These are phyloP conservation scores for Gynandropsis gynandra DNA, from an alignment of 345 rosid species.

Conservation along the genomic window DNA sequence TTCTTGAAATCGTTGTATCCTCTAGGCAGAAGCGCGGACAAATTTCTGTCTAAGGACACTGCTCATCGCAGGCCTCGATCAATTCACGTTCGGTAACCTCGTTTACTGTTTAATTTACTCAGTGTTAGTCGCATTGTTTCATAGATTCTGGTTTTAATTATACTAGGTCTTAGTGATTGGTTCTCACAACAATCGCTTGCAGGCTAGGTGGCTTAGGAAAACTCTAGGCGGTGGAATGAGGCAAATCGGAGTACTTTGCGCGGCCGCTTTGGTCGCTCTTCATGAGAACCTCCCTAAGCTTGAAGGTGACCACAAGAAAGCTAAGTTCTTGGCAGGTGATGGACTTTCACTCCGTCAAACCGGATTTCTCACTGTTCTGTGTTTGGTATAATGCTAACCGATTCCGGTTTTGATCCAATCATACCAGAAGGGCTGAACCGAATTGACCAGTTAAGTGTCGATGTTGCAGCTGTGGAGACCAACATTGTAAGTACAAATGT, in stretches of 20 bases:
- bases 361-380: neutral
- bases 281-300: constrained; percentile 63
- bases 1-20: no score
- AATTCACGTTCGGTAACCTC: no score
- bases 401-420: neutral
- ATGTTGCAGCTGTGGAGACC: constrained; percentile 70
- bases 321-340: constrained; percentile 73
- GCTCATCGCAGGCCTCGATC: no score
- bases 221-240: constrained; percentile 98
- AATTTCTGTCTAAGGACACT: no score
- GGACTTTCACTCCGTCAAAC: neutral
- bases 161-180: no score
- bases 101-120: no score
- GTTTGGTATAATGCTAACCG: constrained; percentile 4
- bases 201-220: constrained; percentile 85
- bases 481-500: constrained; percentile 59
- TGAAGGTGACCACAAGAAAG: constrained; percentile 67
- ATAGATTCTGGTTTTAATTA: no score
- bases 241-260: constrained; percentile 75
- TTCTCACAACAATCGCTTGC: no score
- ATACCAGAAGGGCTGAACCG: constrained; percentile 59
- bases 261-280: constrained; percentile 75
- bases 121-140: no score
- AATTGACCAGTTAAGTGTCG: constrained; percentile 60
- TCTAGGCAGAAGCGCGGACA: no score